phyloP scores from a whole-genome alignment of 176 grass and related monocot species.

The Saccharum officinarum region DNA sequence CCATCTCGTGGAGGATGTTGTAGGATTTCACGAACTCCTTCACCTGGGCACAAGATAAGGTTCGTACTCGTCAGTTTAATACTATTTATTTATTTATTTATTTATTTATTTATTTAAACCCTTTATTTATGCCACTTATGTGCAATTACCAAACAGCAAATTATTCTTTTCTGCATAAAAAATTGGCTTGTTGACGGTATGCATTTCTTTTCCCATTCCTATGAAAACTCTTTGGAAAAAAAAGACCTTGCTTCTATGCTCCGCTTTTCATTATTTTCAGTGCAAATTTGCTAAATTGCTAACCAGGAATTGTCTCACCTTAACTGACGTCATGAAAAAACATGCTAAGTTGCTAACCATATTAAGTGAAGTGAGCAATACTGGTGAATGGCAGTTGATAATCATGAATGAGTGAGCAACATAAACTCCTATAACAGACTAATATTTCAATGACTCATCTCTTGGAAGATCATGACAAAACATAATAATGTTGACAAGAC shows the following conservation, averaged over 20 bases:
- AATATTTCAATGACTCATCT: neutral
- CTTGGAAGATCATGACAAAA: neutral
- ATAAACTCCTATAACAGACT: neutral
- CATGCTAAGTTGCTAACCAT: neutral
- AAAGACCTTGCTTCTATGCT: neutral
- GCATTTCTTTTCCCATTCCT: neutral
- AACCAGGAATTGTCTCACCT: neutral
- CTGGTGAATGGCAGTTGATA: neutral
- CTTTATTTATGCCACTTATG: neutral
- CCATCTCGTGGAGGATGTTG: conserved; percentile 91
- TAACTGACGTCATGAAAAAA: neutral
- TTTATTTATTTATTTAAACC: neutral
- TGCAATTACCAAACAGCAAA: neutral
- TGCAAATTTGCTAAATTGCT: neutral
- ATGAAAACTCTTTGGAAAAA: neutral
- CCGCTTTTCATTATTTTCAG: neutral
- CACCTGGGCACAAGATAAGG: conserved; percentile 49
- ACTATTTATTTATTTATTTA: neutral
- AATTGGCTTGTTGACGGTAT: neutral
- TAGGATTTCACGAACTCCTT: conserved; percentile 99
- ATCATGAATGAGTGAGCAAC: neutral
- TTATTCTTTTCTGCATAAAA: neutral
- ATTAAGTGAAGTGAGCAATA: neutral
- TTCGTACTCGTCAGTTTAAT: neutral
- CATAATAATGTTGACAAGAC: neutral